Evolutionary conservation across 2,329 filamentous ascomycete species (phyloP).

Genomic region (Orbilia brochopaga): DNA sequence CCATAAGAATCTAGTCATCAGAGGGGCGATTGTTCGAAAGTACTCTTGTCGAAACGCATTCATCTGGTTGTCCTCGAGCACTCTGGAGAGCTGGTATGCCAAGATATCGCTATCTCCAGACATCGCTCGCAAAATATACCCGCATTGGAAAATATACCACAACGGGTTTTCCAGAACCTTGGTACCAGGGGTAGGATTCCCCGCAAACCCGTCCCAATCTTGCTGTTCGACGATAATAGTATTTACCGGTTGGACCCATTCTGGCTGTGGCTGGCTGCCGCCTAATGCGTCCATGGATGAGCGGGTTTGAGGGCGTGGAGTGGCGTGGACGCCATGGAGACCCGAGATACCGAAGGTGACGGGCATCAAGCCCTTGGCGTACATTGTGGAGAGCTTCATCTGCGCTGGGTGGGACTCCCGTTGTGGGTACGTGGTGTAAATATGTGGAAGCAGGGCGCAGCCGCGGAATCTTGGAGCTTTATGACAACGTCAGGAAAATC

Average conservation of each 20-base stretch:
- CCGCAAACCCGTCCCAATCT: constrained; percentile 22
- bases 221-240: constrained; percentile 15
- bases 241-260: constrained; percentile 18
- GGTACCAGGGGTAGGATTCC: constrained; percentile 14
- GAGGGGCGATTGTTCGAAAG: constrained; percentile 20
- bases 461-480: too few relatives aligned
- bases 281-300: neutral
- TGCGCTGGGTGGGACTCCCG: too few relatives aligned
- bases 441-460: too few relatives aligned
- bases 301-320: constrained; percentile 9
- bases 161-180: constrained; percentile 28
- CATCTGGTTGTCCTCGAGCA: constrained; percentile 4
- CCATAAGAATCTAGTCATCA: constrained; percentile 21
- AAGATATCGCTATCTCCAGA: constrained; percentile 17
- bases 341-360: neutral
- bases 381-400: neutral
- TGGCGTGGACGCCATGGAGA: neutral
- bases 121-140: constrained; percentile 10
- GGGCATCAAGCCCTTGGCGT: neutral
- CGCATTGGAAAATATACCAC: constrained; percentile 26
- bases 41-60: constrained; percentile 10
- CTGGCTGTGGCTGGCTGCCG: constrained; percentile 1
- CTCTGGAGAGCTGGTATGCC: neutral
- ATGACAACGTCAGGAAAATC: too few relatives aligned
- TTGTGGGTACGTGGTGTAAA: too few relatives aligned